phyloP scores from a whole-genome alignment of 2,329 filamentous ascomycete species.

The Colletotrichum gloeosporioides region DNA sequence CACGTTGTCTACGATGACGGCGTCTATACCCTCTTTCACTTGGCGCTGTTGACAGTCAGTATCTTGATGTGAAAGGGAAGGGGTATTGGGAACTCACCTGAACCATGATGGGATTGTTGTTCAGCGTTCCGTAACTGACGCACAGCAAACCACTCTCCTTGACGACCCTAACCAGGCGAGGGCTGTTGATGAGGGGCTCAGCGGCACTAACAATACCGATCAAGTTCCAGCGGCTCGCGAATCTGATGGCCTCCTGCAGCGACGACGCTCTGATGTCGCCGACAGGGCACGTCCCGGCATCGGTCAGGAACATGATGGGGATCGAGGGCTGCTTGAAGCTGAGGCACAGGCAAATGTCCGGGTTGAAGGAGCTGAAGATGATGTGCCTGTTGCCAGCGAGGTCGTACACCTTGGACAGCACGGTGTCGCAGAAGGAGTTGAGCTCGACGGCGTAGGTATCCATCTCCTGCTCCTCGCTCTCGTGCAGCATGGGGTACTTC shows the following conservation, averaged over 20 bases:
- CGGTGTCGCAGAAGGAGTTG: conserved; percentile 95
- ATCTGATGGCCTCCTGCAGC: conserved; percentile 93
- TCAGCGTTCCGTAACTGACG: conserved; percentile 89
- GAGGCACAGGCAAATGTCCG: conserved; percentile 91
- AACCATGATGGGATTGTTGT: conserved; percentile 87
- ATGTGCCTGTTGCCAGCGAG: conserved; percentile 83
- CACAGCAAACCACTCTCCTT: conserved; percentile 95
- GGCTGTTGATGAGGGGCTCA: conserved; percentile 87
- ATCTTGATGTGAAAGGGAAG: too few relatives aligned
- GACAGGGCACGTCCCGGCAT: conserved; percentile 81
- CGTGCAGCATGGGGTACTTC: conserved; percentile 98
- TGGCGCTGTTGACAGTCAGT: conserved; percentile 64
- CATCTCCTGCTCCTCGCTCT: conserved; percentile 95
- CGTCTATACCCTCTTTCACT: conserved; percentile 94
- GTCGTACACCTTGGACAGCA: conserved; percentile 89
- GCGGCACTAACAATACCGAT: conserved; percentile 90
- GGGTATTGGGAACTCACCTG: conserved; percentile 30
- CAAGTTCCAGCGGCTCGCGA: conserved; percentile 93
- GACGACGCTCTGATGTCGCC: conserved; percentile 91
- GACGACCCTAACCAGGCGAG: conserved; percentile 86
- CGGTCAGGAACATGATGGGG: conserved; percentile 91
- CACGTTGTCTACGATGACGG: conserved; percentile 96
- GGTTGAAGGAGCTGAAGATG: conserved; percentile 97
- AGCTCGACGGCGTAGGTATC: conserved; percentile 94
- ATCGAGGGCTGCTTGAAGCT: conserved; percentile 98